A percentile compares a stretch with the other conserved stretches of the same genome.
Conservation (phyloP, 768 basidiomycete species). For the Tricholoma terreum region DNA sequence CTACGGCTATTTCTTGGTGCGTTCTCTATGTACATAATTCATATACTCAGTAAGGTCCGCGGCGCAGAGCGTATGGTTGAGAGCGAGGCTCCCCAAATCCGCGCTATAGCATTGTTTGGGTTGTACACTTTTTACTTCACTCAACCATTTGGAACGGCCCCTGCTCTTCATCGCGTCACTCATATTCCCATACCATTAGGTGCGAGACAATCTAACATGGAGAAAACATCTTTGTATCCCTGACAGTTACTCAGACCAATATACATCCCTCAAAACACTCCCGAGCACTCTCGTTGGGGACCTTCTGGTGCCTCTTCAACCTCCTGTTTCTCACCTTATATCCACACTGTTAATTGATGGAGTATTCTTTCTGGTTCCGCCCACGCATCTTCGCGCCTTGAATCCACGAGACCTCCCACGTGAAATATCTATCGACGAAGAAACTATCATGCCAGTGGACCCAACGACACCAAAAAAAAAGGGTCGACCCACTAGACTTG, state of each 20-base stretch:
- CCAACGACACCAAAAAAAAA: slow-evolving; percentile 42
- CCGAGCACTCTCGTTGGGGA: slow-evolving; percentile 42
- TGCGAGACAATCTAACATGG: slow-evolving; percentile 23
- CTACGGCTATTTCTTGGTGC: slow-evolving; percentile 66
- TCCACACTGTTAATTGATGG: slow-evolving; percentile 43
- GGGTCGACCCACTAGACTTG: slow-evolving; percentile 63
- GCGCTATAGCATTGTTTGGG: slow-evolving; percentile 62
- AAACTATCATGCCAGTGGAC: slow-evolving; percentile 20
- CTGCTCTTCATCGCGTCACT: slow-evolving; percentile 45
- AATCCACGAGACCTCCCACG: slow-evolving; percentile 69
- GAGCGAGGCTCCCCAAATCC: slow-evolving; percentile 50
- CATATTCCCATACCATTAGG: slow-evolving; percentile 63
- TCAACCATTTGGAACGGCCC: slow-evolving; percentile 56
- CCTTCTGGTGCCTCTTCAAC: slow-evolving; percentile 43
- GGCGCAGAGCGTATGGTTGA: slow-evolving; percentile 50
- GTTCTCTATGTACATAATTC: slow-evolving; percentile 13
- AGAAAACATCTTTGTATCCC: neutral
- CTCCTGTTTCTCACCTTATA: slow-evolving; percentile 49
- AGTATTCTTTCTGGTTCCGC: slow-evolving; percentile 62
- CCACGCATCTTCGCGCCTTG: slow-evolving; percentile 43
- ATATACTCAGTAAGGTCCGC: slow-evolving; percentile 2
- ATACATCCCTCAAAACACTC: slow-evolving; percentile 45
- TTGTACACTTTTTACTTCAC: slow-evolving; percentile 68
- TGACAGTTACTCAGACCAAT: slow-evolving; percentile 47
- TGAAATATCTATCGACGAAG: slow-evolving; percentile 54